Evolutionary conservation across 371 early-diverging fungal species (phyloP), one percentile per base, ranked within the genome.

Genomic region (Lichtheimia hyalospora): DNA sequence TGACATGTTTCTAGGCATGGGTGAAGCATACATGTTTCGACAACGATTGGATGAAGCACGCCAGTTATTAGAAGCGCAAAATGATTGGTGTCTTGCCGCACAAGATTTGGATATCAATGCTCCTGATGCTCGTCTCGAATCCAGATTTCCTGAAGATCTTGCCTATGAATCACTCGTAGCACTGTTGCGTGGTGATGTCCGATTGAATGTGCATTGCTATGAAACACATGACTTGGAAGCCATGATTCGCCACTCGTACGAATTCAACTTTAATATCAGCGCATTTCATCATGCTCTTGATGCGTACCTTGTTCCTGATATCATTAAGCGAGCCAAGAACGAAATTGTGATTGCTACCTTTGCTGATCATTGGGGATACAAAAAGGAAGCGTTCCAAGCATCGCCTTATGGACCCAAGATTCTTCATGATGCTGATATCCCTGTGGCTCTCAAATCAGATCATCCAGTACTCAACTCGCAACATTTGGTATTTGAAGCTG

Each of bases 201-300:
- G 62, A 27, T 72, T 91, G 24, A 89, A 93, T 61, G 79, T 88
- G 7, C 92, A 93, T 62, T 91, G 92, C 49, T 89, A 87, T 52
- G 85, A 86, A 64, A 77, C 87, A 1, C 72, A 84, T 44, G 90
- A 89, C 66, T 64, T 90, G 5, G 89, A 89, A 66, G 87, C 89
- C 51, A 82, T 92, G 81, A 67, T 93, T 53, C 84, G 91, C 20
- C 82, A 84, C 58, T 82, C 88, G 12, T 68, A 84, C 49, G 91
- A 93, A 69, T 93, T 84, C 74, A 82, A 83, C 60, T 89, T 92
- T 67, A 83, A 79, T 23, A 88, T 93, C 52, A 53, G 78, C 1
- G 85, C 94, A 3, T 87, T 93, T 70, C 94, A 93, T 61, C 94
- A 93, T 67, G 94, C 89, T 15, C 67, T 90, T 34, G 89, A 89